A percentile compares a stretch with the other conserved stretches of the same genome.
Conservation (phyloP, 148 eudicot genomes). For the Vaccinium vitisidaea region DNA sequence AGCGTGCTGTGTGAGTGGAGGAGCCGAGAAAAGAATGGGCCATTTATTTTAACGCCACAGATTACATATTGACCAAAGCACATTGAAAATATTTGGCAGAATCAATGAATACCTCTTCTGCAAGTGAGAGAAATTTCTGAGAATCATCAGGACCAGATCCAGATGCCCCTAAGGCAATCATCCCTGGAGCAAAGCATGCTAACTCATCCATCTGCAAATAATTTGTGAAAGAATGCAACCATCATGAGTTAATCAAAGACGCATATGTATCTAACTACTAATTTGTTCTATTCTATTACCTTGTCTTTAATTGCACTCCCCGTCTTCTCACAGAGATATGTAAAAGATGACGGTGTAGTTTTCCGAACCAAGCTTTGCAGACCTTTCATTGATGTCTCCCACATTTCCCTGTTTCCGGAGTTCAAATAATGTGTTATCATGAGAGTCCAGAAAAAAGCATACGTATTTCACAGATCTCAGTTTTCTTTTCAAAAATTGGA, state of each 20-base stretch:
- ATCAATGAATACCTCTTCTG: constrained; percentile 72
- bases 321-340: constrained; percentile 82
- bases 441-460: background rate
- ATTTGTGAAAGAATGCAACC: constrained; percentile 9
- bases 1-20: too few species aligned
- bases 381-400: constrained; percentile 98
- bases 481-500: background rate
- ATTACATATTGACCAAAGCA: background rate
- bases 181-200: constrained; percentile 99
- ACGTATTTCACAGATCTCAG: background rate
- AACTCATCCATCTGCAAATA: constrained; percentile 93
- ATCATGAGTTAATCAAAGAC: constrained; percentile 2
- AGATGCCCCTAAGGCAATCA: constrained; percentile 86
- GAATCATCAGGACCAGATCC: constrained; percentile 80
- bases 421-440: background rate
- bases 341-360: constrained; percentile 80
- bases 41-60: background rate
- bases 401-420: constrained; percentile 73
- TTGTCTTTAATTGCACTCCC: constrained; percentile 61
- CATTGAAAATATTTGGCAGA: background rate
- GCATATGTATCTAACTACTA: background rate
- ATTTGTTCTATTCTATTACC: constrained; percentile 38
- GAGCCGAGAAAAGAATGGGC: background rate
- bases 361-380: constrained; percentile 74
- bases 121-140: constrained; percentile 65